phyloP scores from a whole-genome alignment of 73 alveolate genomes.

The Tetrahymena malaccensis region DNA sequence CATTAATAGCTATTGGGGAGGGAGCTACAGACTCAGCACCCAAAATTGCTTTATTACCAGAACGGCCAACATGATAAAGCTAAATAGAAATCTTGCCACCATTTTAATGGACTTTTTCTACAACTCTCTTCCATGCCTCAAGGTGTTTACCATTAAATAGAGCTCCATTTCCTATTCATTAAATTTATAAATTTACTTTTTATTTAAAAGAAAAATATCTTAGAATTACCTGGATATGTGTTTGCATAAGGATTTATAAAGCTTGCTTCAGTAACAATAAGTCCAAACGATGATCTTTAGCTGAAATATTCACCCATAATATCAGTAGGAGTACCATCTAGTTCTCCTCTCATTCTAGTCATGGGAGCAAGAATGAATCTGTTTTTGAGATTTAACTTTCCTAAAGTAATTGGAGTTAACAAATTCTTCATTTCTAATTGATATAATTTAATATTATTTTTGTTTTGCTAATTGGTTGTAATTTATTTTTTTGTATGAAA shows the following conservation, averaged over 20 bases:
- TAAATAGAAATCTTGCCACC: constrained; percentile 24
- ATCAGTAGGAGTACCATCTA: constrained; percentile 11
- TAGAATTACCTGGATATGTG: constrained; percentile 21
- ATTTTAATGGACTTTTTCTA: constrained; percentile 16
- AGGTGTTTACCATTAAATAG: neutral
- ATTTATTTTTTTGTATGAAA: no score
- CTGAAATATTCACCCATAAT: constrained; percentile 16
- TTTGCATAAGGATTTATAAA: neutral
- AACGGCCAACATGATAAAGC: constrained; percentile 41
- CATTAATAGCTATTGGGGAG: constrained; percentile 20
- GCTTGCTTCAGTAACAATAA: constrained; percentile 12
- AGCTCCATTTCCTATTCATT: constrained; percentile 25
- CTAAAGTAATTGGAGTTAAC: constrained; percentile 26
- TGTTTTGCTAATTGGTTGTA: neutral
- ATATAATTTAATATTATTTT: no score
- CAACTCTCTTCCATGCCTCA: constrained; percentile 38
- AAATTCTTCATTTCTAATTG: neutral
- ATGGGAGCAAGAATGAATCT: constrained; percentile 22
- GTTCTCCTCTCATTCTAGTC: constrained; percentile 31
- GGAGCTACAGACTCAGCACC: constrained; percentile 16
- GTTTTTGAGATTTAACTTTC: constrained; percentile 9
- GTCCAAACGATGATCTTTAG: constrained; percentile 28
- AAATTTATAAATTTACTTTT: neutral
- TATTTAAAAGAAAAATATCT: neutral
- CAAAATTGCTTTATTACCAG: constrained; percentile 18